Conservation (phyloP, 1,284 basidiomycete species). For the Cutaneotrichosporon mucoides region DNA sequence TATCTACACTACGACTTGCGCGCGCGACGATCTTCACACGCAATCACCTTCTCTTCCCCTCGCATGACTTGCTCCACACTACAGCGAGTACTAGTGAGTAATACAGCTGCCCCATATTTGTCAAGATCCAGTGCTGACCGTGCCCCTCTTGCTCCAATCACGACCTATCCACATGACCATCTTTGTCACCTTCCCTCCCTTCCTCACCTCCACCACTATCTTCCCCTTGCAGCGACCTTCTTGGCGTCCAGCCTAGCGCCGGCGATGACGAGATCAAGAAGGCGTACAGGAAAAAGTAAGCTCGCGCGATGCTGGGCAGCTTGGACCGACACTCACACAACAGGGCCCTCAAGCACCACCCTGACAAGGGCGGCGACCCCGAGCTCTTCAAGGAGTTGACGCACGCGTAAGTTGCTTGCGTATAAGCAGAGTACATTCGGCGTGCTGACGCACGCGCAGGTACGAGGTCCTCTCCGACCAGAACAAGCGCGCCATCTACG, state of each 20-base stretch:
- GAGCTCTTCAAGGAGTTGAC: slow-evolving; percentile 98
- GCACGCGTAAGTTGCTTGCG: slow-evolving; percentile 67
- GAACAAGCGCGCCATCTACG: slow-evolving; percentile 80
- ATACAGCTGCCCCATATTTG: neutral
- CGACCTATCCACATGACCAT: too few relatives aligned
- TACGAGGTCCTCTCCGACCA: slow-evolving; percentile 92
- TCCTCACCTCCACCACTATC: slow-evolving; percentile 6
- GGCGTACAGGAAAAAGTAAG: slow-evolving; percentile 87
- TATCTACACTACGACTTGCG: neutral
- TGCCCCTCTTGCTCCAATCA: neutral
- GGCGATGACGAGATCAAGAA: slow-evolving; percentile 84
- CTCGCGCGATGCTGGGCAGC: neutral
- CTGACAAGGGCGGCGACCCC: slow-evolving; percentile 95
- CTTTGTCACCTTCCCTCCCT: neutral
- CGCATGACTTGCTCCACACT: neutral
- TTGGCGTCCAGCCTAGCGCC: slow-evolving; percentile 72
- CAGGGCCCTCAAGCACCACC: slow-evolving; percentile 84
- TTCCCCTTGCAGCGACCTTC: slow-evolving; percentile 59
- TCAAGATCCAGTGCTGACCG: slow-evolving; percentile 3
- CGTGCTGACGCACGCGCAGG: slow-evolving; percentile 47
- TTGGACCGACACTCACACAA: slow-evolving; percentile 16
- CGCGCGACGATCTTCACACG: neutral
- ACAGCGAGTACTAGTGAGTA: slow-evolving; percentile 70
- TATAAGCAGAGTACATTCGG: neutral
- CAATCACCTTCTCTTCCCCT: neutral